Percentiles rank a stretch among this genome's conserved stretches.
Evolutionary conservation across 2,329 filamentous ascomycete genomes (phyloP).

Genomic region (Nannizzia gypsea): DNA sequence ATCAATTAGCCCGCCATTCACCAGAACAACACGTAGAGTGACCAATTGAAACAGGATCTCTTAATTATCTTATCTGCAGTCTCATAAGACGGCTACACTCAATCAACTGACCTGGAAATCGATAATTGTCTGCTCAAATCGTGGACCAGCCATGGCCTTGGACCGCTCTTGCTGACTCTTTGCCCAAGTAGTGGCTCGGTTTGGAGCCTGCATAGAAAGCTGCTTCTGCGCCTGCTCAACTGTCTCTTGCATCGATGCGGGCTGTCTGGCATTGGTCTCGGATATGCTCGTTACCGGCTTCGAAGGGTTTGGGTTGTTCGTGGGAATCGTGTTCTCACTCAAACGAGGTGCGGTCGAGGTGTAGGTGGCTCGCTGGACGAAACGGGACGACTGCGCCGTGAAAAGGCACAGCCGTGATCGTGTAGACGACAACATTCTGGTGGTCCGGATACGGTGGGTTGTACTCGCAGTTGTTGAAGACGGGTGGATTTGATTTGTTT

Average conservation of each 20-base stretch:
- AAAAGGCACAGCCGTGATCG: conserved; percentile 37
- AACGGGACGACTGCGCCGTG: conserved; percentile 26
- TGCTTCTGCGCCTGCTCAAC: conserved; percentile 44
- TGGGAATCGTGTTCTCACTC: conserved; percentile 31
- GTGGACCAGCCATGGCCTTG: conserved; percentile 79
- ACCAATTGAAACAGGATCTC: not conserved
- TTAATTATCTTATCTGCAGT: not conserved
- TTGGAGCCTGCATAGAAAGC: conserved; percentile 67
- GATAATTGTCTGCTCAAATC: conserved; percentile 97
- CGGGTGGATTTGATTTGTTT: conserved; percentile 5
- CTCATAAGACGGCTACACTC: not conserved
- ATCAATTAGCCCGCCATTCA: conserved; percentile 6
- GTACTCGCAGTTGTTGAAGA: conserved; percentile 6
- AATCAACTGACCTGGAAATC: conserved; percentile 61
- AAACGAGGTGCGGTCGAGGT: conserved; percentile 33
- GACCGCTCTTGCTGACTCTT: conserved; percentile 69
- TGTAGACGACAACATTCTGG: conserved; percentile 35
- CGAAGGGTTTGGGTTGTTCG: conserved; percentile 48
- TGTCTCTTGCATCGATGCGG: conserved; percentile 45
- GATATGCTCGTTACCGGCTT: conserved; percentile 42
- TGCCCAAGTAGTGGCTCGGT: conserved; percentile 71
- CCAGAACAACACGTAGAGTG: not conserved
- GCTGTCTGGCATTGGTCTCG: conserved; percentile 48
- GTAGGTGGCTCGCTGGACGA: conserved; percentile 28
- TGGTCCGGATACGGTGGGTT: conserved; percentile 14